Base-by-base conservation (phyloP, 2,329 filamentous ascomycete species). In the Fusarium fujikuroi region DNA sequence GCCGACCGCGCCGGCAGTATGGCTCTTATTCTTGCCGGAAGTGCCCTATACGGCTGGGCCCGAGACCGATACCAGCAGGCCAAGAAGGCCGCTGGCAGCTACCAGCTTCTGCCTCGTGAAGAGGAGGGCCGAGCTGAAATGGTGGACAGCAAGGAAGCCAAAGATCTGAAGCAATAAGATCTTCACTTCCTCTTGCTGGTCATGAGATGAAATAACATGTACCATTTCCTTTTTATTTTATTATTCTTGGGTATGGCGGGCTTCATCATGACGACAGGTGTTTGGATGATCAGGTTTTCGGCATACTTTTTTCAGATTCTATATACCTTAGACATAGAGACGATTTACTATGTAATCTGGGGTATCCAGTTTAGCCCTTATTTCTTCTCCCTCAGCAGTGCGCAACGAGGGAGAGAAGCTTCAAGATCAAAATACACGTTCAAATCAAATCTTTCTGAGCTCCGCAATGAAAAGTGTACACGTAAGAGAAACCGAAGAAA, bases 1-100 rank as follows among this genome's bases (percentile, higher is more conserved):
- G 75, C 73, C 56, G 75, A 77, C 57, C 75, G 75, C 40, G 75
- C 72, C 6, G 75, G 75, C 30, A 77, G 75, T 66, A 77, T 77
- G 75, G 66, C 65, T 49, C 74, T 77, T 19, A 77, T 77, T 40
- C 75, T 77, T 28, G 43, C 67, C 25, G 75, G 75, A 50, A 77
- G 75, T 32, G 70, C 74, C 32, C 66, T 77, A 39, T 77, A 77
- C 68, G 75, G 75, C 36, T 77, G 75, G 75, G 75, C 75, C 43
- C 65, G 74, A 21, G 75, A 77, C 56, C 75, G 75, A 39, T 76
- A 75, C 60, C 66, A 70, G 37, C 75, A 77, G 61, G 47, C 61
- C 50, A 77, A 77, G 67, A 77, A 77, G 74, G 57, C 70, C 23
- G 63, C 74, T 25, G 73, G 71, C 37, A 75, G 70, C 68, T 77